These are phyloP conservation scores for Crithidia acanthocephali DNA, from an alignment of 208 protist genomes.

Conservation along the genomic window DNA sequence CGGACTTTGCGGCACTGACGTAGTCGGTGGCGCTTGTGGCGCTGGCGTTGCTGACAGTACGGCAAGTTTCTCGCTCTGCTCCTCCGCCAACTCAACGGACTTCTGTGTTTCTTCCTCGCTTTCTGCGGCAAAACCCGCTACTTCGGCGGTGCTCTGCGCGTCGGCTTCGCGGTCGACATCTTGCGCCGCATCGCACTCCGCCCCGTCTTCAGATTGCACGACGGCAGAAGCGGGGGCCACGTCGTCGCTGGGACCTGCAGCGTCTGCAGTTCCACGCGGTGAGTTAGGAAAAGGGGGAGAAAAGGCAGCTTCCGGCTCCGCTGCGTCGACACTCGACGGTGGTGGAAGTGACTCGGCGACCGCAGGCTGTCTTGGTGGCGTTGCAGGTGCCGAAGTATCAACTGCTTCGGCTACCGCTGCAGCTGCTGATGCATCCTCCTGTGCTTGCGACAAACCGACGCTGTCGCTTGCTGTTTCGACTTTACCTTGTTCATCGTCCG, in stretches of 20 bases:
- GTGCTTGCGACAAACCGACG: not conserved
- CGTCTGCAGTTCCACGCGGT: not conserved
- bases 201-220: too few species aligned
- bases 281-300: not conserved
- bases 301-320: not conserved
- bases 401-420: not conserved
- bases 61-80: too few species aligned
- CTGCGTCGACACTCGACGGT: slow-evolving; percentile 1
- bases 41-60: not conserved
- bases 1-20: not conserved
- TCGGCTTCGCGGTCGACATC: too few species aligned
- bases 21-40: not conserved
- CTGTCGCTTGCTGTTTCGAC: not conserved
- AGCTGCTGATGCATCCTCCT: not conserved
- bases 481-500: not conserved
- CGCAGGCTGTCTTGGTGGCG: not conserved
- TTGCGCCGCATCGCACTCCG: too few species aligned
- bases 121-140: too few species aligned
- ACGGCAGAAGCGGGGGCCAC: not conserved
- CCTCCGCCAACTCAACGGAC: not conserved
- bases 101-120: not conserved
- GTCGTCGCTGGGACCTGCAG: not conserved
- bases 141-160: too few species aligned
- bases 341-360: not conserved
- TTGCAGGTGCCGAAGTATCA: not conserved